Evolutionary conservation across 768 basidiomycete species (phyloP), one percentile per base, ranked within the genome.

Genomic region (Tremella yokohamensis): DNA sequence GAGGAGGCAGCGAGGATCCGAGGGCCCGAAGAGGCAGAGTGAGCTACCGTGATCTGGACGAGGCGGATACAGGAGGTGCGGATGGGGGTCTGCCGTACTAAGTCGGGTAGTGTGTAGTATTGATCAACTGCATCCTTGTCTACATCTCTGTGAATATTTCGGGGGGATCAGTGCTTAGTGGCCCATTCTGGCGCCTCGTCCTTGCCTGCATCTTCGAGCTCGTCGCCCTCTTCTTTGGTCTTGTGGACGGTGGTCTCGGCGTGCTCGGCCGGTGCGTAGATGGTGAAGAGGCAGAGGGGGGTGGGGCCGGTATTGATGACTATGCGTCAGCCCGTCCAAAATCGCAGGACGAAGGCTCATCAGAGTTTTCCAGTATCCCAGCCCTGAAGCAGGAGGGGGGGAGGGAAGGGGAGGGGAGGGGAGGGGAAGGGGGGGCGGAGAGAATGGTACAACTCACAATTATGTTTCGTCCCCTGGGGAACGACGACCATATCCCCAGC

Each of bases 31-130:
- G 89, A 45, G 87, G 85, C 78, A 84, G 89, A 76, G 85, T 97
- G 55, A 91, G 89, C 78, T 97, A 97, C 73, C 86, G 90, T 74
- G 93, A 97, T 78, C 89, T 96, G 85, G 93, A 97, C 79, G 80
- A 88, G 75, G 89, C 88, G 88, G 81, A 86, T 83, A 39, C 86
- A 84, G 75, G 83, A 84, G 69, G 84, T 57, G 72, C 60, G 68
- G 42, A 45, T 45, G 74, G 70, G 25, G 66, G 73, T 16, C 51
- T 75, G 44, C 74, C 74, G 37, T 75, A 72, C 42, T 75, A 49
- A 51, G 4, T 34, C n/a, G n/a, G 29, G 29, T 34, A 34, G 29
- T 34, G 29, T 34, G 11, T 34, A 34, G 29, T 11, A 34, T 34
- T n/a, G 29, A 11, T 34, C 29, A 34, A 34, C 29, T 34, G 29